Evolutionary conservation across 2,329 filamentous ascomycete species (phyloP), one percentile per base, ranked within the genome.

Genomic region (Helicocarpus griseus): DNA sequence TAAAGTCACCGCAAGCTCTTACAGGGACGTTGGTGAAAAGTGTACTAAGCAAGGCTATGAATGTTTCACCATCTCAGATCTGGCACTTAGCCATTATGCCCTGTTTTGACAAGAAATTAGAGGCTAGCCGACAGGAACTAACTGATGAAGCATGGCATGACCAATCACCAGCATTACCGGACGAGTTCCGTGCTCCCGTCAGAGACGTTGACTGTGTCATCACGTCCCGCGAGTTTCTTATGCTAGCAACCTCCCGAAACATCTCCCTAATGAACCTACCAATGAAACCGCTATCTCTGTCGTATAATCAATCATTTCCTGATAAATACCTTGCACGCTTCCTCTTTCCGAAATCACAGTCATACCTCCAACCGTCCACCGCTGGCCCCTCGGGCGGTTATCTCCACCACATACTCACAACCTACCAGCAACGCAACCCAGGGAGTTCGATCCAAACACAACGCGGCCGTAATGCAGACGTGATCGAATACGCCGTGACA

Each of bases 71-170:
- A 0, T 82, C 84, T 56, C 81, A 83, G 59, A 89, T 98, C 65
- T 98, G 91, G 88, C 91, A 97, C 68, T 70, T 97, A 49, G 89
- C 91, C 11, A 78, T 98, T 43, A 98, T 98, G 93, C 93, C 93
- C 19, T 98, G 93, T 68, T 97, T 98, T 67, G 93, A 98, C 69
- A 98, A 98, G 75, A 98, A 98, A 69, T 79, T 98, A 26, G 93
- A 98, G 71, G 93, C 93, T 5, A 95, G 89, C 60, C 83, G 93
- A 49, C 85, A 89, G 67, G 93, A 98, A 69, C 79, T 98, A 36
- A 97, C 90, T 0, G 86, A 91, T 64, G 72, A 78, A 5, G 80
- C 81, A 14, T 96, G 90, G 90, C 63, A 63, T 55, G 49, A 53
- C 6, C 35, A 48, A 2, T 53, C 54, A 9, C 29, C 46, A 1